Base-by-base conservation (phyloP, 2,329 filamentous ascomycete genomes). In the Sporothrix dimorphospora region DNA sequence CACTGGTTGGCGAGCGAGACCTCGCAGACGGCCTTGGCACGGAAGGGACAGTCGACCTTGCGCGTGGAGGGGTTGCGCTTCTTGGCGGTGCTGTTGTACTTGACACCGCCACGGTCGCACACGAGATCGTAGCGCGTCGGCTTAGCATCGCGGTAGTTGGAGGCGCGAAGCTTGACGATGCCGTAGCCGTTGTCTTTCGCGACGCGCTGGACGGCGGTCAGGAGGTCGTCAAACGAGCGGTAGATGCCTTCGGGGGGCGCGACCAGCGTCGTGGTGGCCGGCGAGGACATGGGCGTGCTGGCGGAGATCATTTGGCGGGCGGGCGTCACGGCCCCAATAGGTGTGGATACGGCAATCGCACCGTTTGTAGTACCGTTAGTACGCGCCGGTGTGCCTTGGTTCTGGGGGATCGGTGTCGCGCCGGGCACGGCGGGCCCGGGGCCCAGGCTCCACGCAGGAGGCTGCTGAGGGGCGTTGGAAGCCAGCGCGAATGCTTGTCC, bases 51-150 rank as follows among this genome's bases (percentile, higher is more conserved):
- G 78, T 90, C 88, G 71, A 90, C 87, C 80, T 90, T 90, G 78
- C 88, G 87, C 57, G 88, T 90, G 70, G 86, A 89, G 1, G 88
- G 88, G 76, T 88, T 89, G 72, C 88, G 85, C 81, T 89, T 90
- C 83, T 89, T 89, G 8, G 88, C 88, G 1, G 88, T 90, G 79
- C 87, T 89, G 81, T 83, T 88, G 80, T 90, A 90, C 80, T 89
- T 90, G 78, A 90, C 88, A 73, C 88, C 88, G 70, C 88, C 88
- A 53, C 88, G 87, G 75, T 90, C 88, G 79, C 88, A 90, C 45
- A 90, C 88, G 12, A 90, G 82, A 74, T 90, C 88, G 79, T 89
- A 90, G 19, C 88, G 85, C 24, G 88, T 89, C 0, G 88, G 87
- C 76, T 89, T 89, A 73, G 86, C 85, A 70, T 90, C 88, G 59